Base-by-base conservation (phyloP, 2,329 filamentous ascomycete genomes). In the Cladobotryum protrusum region DNA sequence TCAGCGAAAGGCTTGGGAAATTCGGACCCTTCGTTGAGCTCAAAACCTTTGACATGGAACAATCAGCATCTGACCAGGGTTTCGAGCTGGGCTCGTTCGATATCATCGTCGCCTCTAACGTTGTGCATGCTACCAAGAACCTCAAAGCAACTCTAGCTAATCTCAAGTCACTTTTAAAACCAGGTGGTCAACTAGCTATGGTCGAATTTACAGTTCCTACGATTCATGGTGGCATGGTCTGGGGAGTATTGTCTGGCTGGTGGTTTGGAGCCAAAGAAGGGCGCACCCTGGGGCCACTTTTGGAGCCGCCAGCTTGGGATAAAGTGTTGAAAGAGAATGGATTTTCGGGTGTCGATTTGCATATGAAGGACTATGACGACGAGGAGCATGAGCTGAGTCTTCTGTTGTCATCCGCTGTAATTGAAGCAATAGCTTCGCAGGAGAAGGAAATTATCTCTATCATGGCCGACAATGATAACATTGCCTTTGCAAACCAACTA, bases 11-110 rank as follows among this genome's bases (percentile, higher is more conserved):
- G 9, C 42, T 56, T 34, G 39, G 33, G 13, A 45, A 35, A 13
- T 50, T 47, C 33, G 36, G 41, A 13, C 18, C 39, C 14, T 47
- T 46, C 5, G 47, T 59, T 18, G 48, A 47, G 17, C 56, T 49
- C 49, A 65, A 63, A 46, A 55, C 58, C 17, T 54, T 66, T 2
- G 56, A 61, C 24, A 46, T 54, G 2, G 50, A 52, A 29, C 37
- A 40, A 17, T 41, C 46, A 11, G 43, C 50, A 15, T 49, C 32
- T 11, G 43, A 41, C n/a, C 55, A 58, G 32, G 47, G 52, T 3
- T 56, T 57, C 33, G 52, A 53, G 11, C 39, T 34, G 11, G 52
- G 47, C n/a, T 51, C 55, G n/a, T 57, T 52, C 35, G 56, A 58
- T 35, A 17, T 56, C 15, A 47, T 58, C 8, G 45, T 58, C 17